Percentiles rank a stretch among this genome's conserved stretches.
Conservation (phyloP, 2,329 filamentous ascomycete genomes). For the Ophiostoma himal-ulmi region DNA sequence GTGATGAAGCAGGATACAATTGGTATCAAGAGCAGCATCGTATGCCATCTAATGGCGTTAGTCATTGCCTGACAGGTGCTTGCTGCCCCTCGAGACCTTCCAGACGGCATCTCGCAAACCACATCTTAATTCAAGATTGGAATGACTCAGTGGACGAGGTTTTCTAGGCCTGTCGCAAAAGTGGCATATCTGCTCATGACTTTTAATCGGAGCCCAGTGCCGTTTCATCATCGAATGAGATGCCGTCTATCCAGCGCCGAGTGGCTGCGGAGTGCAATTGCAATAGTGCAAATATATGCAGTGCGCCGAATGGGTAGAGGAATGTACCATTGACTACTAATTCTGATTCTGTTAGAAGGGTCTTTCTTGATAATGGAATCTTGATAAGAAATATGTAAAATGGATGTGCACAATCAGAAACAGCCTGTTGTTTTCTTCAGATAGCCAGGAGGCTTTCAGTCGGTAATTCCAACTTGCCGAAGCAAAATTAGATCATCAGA, state of each 20-base stretch:
- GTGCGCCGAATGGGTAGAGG: slow-evolving; percentile 4
- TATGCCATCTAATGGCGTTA: slow-evolving; percentile 15
- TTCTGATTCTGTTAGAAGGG: not conserved
- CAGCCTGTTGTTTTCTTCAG: slow-evolving; percentile 84
- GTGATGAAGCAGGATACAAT: not conserved
- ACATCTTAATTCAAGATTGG: slow-evolving; percentile 13
- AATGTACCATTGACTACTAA: not conserved
- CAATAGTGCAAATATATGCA: not conserved
- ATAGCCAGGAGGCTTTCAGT: slow-evolving; percentile 53
- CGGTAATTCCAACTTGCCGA: slow-evolving; percentile 92
- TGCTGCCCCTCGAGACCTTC: not conserved
- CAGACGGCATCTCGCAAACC: slow-evolving; percentile 10
- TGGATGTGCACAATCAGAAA: slow-evolving; percentile 55
- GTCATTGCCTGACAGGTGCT: not conserved
- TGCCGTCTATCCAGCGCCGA: not conserved
- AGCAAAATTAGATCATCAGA: slow-evolving; percentile 64
- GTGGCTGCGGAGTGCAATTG: not conserved
- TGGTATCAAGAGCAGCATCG: not conserved
- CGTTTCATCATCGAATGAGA: slow-evolving; percentile 66
- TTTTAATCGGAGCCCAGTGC: slow-evolving; percentile 91
- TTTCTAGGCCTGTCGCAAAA: slow-evolving; percentile 98
- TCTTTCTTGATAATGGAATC: not conserved
- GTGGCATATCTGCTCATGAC: slow-evolving; percentile 77
- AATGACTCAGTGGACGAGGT: slow-evolving; percentile 94
- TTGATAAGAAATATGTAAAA: not conserved